Percentiles rank a stretch among this genome's conserved stretches.
Evolutionary conservation across 2,329 filamentous ascomycete species (phyloP).

Genomic region (Monilinia laxa): DNA sequence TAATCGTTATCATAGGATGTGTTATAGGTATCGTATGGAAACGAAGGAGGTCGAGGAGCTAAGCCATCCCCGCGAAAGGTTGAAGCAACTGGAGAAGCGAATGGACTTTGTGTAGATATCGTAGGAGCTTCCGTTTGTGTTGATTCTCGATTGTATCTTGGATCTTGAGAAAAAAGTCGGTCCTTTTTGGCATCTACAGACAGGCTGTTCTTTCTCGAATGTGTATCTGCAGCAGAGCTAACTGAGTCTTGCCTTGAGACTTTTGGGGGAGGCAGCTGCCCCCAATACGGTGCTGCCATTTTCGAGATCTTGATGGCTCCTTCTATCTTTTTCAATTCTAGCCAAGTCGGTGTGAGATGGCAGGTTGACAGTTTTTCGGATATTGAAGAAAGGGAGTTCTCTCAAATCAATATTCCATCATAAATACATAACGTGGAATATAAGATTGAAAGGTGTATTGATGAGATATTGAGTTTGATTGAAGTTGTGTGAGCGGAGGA

Average conservation of each 20-base stretch:
- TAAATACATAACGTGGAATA: neutral
- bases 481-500: conserved; percentile 15
- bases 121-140: conserved; percentile 58
- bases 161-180: conserved; percentile 44
- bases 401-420: neutral
- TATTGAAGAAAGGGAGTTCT: neutral
- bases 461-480: neutral
- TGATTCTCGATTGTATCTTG: conserved; percentile 44
- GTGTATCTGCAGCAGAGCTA: conserved; percentile 41
- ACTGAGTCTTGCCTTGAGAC: conserved; percentile 40
- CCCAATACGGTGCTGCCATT: conserved; percentile 51
- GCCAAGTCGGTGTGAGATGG: conserved; percentile 13
- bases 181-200: conserved; percentile 33
- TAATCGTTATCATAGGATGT: conserved; percentile 44
- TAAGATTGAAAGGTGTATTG: neutral
- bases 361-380: neutral
- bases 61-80: conserved; percentile 53
- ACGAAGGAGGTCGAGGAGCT: conserved; percentile 59
- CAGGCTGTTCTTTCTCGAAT: conserved; percentile 29
- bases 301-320: neutral
- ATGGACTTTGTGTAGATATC: conserved; percentile 59
- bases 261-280: conserved; percentile 54
- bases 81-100: conserved; percentile 54
- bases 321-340: neutral
- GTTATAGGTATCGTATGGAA: conserved; percentile 47